These are phyloP conservation scores for Penicillium egyptiacum DNA, from an alignment of 495 filamentous ascomycete genomes.

Conservation along the genomic window DNA sequence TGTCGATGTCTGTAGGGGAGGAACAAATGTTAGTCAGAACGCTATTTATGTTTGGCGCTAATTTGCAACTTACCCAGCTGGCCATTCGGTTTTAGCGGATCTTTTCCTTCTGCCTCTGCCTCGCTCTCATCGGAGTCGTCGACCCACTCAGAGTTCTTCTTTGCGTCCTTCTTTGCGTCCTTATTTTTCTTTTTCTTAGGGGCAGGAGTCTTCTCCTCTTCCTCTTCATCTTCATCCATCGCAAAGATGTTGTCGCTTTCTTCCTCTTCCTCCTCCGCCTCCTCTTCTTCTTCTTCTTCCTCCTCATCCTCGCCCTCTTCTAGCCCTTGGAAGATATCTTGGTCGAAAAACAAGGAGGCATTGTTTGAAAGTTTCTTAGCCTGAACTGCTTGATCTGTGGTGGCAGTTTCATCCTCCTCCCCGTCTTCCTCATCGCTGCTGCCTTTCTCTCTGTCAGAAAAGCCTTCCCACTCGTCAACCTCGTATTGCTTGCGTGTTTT, in stretches of 20 bases:
- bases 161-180: constrained; percentile 25
- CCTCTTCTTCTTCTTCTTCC: constrained; percentile 38
- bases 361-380: constrained; percentile 69
- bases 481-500: constrained; percentile 78
- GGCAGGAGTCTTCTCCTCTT: constrained; percentile 10
- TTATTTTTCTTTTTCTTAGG: constrained; percentile 18
- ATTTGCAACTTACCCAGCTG: constrained; percentile 57
- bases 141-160: constrained; percentile 51
- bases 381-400: constrained; percentile 47
- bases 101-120: constrained; percentile 62
- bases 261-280: constrained; percentile 45
- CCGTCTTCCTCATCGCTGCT: constrained; percentile 54
- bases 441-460: constrained; percentile 67
- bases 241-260: constrained; percentile 39
- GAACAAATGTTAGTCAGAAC: constrained; percentile 28
- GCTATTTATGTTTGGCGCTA: neutral
- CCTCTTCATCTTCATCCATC: constrained; percentile 23
- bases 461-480: constrained; percentile 88
- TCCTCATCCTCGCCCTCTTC: constrained; percentile 52
- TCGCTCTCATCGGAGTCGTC: constrained; percentile 50
- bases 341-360: constrained; percentile 86
- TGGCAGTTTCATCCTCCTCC: constrained; percentile 47
- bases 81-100: constrained; percentile 67
- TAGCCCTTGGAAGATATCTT: constrained; percentile 89
- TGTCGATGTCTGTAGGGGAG: constrained; percentile 76